These are phyloP conservation scores for Boletus rufocinnamomeus DNA, from an alignment of 768 basidiomycete genomes.

Conservation along the genomic window DNA sequence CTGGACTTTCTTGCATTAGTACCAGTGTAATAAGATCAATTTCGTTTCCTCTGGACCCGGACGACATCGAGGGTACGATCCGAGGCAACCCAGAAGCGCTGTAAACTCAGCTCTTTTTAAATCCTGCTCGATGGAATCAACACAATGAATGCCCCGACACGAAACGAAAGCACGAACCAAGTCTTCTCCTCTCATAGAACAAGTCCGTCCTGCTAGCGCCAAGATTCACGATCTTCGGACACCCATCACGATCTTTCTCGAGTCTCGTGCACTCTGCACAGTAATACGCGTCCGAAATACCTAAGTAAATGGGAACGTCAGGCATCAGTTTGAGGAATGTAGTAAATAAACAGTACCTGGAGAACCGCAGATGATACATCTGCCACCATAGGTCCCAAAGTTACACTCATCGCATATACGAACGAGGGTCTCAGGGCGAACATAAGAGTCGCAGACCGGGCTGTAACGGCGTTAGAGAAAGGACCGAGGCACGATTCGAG, in stretches of 20 bases:
- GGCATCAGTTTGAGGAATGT: neutral
- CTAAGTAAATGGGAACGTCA: conserved; percentile 40
- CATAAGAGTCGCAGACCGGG: conserved; percentile 98
- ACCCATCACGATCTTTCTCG: conserved; percentile 97
- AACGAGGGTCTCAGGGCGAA: conserved; percentile 96
- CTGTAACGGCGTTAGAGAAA: conserved; percentile 42
- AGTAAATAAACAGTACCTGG: conserved; percentile 60
- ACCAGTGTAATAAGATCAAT: conserved; percentile 2
- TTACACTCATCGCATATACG: conserved; percentile 99
- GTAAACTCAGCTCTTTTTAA: conserved; percentile 34
- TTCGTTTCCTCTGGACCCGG: neutral
- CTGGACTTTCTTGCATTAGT: conserved; percentile 5
- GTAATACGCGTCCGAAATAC: conserved; percentile 98
- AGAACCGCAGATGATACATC: conserved; percentile 97
- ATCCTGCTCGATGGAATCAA: conserved; percentile 19
- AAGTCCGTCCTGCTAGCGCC: conserved; percentile 91
- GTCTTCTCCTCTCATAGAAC: conserved; percentile 86
- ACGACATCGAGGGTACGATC: neutral
- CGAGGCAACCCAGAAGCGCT: neutral
- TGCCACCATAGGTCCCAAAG: conserved; percentile 95
- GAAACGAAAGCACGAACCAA: conserved; percentile 51
- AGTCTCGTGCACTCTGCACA: conserved; percentile 96
- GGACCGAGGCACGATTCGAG: neutral
- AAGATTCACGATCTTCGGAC: conserved; percentile 97
- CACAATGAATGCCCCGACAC: neutral